phyloP scores from a whole-genome alignment of 305 asterid genomes.

The Euphrasia arctica region DNA sequence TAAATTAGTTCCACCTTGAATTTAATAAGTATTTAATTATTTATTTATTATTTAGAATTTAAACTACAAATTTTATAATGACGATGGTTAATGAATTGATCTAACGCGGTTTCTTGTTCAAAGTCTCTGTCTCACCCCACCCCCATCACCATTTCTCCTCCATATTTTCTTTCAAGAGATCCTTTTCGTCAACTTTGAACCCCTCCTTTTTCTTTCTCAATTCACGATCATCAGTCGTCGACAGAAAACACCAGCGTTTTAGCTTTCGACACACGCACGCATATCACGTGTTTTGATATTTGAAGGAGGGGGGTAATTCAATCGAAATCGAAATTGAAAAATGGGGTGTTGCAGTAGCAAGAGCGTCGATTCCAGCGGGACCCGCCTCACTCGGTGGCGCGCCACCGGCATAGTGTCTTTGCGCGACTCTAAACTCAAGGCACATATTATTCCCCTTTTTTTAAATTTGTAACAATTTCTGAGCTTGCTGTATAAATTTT shows the following conservation, averaged over 20 bases:
- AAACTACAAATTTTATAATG: no score
- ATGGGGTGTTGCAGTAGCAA: constrained; percentile 90
- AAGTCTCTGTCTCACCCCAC: background rate
- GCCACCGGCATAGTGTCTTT: constrained; percentile 94
- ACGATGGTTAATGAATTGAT: background rate
- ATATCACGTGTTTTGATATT: constrained; percentile 26
- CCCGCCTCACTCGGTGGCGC: constrained; percentile 78
- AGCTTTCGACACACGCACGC: background rate
- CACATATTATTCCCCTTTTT: background rate
- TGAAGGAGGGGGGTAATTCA: constrained; percentile 18
- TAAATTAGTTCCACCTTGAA: no score
- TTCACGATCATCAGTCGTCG: constrained; percentile 11
- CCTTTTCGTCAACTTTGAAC: background rate
- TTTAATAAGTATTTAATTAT: no score
- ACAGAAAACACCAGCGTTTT: background rate
- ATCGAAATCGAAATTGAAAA: constrained; percentile 13
- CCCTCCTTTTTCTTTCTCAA: background rate
- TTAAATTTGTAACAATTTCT: constrained; percentile 2
- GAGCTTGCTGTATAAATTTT: background rate
- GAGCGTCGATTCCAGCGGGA: constrained; percentile 56
- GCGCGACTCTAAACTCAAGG: constrained; percentile 94
- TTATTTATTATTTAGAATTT: no score
- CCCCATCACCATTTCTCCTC: background rate
- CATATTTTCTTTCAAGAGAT: background rate
- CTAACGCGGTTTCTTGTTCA: constrained; percentile 4